Conservation (phyloP, 208 protist genomes). For the Leishmania martiniquensis region DNA sequence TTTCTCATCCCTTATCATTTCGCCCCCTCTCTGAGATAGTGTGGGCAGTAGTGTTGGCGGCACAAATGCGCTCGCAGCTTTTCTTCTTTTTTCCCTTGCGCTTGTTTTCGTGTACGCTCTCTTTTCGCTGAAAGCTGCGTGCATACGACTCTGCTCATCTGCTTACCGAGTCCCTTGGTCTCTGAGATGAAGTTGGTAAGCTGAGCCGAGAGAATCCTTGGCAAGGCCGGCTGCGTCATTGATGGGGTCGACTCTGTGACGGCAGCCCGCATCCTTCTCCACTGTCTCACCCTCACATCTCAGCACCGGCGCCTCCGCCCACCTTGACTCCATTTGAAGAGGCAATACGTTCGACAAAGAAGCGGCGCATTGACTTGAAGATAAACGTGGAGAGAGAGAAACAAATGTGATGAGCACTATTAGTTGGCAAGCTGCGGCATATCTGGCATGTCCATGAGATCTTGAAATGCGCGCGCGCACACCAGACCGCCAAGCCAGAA, state of each 20-base stretch:
- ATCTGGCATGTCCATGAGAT: slow-evolving; percentile 83
- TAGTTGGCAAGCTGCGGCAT: slow-evolving; percentile 80
- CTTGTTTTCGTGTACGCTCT: neutral
- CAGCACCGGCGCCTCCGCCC: neutral
- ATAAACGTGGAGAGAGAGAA: neutral
- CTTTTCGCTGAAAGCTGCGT: too few relatives aligned
- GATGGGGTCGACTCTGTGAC: too few relatives aligned
- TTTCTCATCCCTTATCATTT: neutral
- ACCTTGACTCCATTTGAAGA: neutral
- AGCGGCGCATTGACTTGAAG: neutral
- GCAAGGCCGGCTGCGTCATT: too few relatives aligned
- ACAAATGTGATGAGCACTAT: neutral
- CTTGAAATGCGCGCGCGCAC: slow-evolving; percentile 56
- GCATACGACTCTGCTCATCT: neutral
- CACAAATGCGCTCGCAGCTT: neutral
- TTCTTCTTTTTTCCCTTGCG: neutral
- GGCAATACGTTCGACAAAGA: neutral
- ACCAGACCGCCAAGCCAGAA: slow-evolving; percentile 62
- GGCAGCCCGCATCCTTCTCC: neutral
- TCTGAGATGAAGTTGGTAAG: too few relatives aligned
- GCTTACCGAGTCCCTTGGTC: too few relatives aligned
- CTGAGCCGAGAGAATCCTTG: too few relatives aligned
- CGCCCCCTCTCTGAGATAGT: neutral
- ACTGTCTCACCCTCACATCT: neutral
- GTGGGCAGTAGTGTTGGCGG: neutral